These are phyloP conservation scores for Neopestalotiopsis sp. DNA, from an alignment of 2,329 filamentous ascomycete species.

Conservation along the genomic window DNA sequence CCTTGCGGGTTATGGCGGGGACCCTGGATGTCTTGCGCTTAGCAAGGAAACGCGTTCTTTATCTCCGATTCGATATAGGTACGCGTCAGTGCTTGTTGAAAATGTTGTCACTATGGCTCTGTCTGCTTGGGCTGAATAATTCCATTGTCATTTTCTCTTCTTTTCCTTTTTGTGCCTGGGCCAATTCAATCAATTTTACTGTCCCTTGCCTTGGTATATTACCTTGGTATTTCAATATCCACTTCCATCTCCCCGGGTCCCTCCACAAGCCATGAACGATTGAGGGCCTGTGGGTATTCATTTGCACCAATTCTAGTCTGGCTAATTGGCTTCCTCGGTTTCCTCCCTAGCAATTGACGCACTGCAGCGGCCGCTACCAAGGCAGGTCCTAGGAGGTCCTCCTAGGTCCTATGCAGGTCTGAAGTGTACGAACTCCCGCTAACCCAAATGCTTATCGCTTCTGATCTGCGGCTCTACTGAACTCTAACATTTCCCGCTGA, in stretches of 20 bases:
- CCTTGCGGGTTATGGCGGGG: neutral
- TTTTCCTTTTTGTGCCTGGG: neutral
- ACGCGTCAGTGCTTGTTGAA: too few relatives aligned
- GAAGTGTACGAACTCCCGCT: neutral
- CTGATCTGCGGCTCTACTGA: slow-evolving; percentile 11
- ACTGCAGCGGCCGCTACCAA: neutral
- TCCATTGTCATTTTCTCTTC: too few relatives aligned
- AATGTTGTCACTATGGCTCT: too few relatives aligned
- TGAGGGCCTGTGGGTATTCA: slow-evolving; percentile 1
- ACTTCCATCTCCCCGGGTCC: neutral
- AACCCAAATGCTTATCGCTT: slow-evolving; percentile 8
- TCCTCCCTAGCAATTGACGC: neutral
- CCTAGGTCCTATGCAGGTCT: neutral
- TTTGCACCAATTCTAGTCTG: neutral
- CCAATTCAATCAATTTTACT: neutral
- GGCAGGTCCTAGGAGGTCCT: too few relatives aligned
- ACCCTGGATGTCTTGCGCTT: neutral
- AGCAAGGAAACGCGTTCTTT: neutral
- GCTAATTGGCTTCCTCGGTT: neutral
- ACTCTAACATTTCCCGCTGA: slow-evolving; percentile 1
- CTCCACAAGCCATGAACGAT: slow-evolving; percentile 1
- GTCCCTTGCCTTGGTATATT: neutral
- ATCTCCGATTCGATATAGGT: neutral
- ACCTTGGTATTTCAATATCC: neutral
- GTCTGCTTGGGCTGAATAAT: too few relatives aligned